These are phyloP conservation scores for Vitis cinerea DNA, from an alignment of 164 flowering plant species.

Conservation along the genomic window DNA sequence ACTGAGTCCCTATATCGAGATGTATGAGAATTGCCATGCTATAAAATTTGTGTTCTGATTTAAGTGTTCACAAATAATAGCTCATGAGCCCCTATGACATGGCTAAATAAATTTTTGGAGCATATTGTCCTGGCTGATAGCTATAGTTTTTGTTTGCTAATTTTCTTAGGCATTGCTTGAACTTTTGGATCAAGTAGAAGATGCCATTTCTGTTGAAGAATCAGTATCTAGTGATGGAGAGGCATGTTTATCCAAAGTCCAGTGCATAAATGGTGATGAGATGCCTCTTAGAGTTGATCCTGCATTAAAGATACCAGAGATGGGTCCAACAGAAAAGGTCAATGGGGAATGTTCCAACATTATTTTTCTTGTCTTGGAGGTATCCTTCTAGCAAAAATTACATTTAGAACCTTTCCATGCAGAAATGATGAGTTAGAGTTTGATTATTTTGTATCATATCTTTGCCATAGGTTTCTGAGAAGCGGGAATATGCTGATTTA, in stretches of 20 bases:
- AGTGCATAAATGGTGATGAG: slow-evolving; percentile 14
- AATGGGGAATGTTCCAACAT: slow-evolving; percentile 18
- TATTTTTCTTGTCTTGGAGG: slow-evolving; percentile 87
- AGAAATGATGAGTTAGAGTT: neutral
- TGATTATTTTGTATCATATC: slow-evolving; percentile 12
- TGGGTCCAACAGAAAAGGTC: slow-evolving; percentile 11
- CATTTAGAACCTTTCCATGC: neutral
- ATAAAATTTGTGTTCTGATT: no score
- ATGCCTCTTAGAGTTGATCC: slow-evolving; percentile 17
- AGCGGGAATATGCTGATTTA: slow-evolving; percentile 38
- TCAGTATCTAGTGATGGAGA: slow-evolving; percentile 22
- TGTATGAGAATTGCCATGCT: no score
- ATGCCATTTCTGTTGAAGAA: slow-evolving; percentile 76
- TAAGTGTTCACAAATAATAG: no score
- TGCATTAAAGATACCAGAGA: slow-evolving; percentile 9
- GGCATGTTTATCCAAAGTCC: slow-evolving; percentile 13
- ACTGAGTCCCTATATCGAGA: no score
- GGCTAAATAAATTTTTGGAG: no score
- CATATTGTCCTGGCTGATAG: no score
- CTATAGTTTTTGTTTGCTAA: neutral
- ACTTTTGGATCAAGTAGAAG: slow-evolving; percentile 93
- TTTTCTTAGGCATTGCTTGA: slow-evolving; percentile 76
- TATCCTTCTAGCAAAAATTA: slow-evolving; percentile 15
- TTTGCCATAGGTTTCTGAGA: slow-evolving; percentile 72
- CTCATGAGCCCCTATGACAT: no score